Conservation (phyloP, 2,329 filamentous ascomycete genomes). For the Nothophaeocryptopus gaeumannii region DNA sequence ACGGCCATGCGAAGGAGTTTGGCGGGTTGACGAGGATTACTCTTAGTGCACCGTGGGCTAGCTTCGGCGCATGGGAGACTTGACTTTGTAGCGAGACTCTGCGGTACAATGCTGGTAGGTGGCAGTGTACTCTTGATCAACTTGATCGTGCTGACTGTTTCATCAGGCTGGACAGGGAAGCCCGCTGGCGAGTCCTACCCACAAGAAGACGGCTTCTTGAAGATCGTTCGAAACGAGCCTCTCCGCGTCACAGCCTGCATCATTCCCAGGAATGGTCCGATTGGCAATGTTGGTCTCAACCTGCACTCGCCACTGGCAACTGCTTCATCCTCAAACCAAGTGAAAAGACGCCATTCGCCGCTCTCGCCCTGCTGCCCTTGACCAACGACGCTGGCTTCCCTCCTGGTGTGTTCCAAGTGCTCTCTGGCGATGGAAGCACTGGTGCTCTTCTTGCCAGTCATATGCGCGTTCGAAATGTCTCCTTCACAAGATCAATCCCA, state of each 20-base stretch:
- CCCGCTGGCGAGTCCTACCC: constrained; percentile 25
- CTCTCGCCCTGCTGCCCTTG: constrained; percentile 59
- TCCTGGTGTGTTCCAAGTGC: constrained; percentile 58
- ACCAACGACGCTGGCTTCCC: constrained; percentile 60
- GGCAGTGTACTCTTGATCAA: too few relatives aligned
- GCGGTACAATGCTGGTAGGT: constrained; percentile 40
- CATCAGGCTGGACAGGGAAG: constrained; percentile 24
- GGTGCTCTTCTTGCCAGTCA: constrained; percentile 58
- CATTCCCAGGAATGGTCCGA: constrained; percentile 67
- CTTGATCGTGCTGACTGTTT: neutral
- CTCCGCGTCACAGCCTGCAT: constrained; percentile 48
- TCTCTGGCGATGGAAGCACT: constrained; percentile 59
- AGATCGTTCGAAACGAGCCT: constrained; percentile 42
- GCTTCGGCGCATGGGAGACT: constrained; percentile 47
- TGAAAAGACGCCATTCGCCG: constrained; percentile 55
- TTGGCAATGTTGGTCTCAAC: constrained; percentile 70
- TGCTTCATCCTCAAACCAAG: constrained; percentile 56
- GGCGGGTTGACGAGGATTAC: constrained; percentile 47
- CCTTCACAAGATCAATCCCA: constrained; percentile 60
- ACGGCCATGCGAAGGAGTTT: constrained; percentile 52
- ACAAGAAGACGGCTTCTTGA: constrained; percentile 34
- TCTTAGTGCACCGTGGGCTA: constrained; percentile 45
- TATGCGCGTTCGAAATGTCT: constrained; percentile 59
- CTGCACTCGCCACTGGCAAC: constrained; percentile 56
- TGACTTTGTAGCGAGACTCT: constrained; percentile 40